Conservation (phyloP, 257 asterid species). For the Gentiana macrophylla region DNA sequence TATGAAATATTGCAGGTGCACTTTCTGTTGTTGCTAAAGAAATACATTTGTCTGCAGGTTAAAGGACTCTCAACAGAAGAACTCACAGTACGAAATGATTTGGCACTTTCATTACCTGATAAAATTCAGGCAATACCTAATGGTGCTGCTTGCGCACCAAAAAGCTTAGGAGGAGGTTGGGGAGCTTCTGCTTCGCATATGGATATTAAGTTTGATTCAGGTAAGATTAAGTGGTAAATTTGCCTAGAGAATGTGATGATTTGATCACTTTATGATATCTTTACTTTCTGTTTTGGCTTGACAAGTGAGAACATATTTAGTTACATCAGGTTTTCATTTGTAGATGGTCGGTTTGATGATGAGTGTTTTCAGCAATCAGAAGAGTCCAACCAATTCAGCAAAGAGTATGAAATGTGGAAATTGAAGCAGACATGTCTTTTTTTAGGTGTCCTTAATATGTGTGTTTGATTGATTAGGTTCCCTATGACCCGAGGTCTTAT, state of each 20-base stretch:
- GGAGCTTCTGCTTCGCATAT: constrained; percentile 80
- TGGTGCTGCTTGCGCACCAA: constrained; percentile 83
- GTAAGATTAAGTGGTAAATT: constrained; percentile 25
- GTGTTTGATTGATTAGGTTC: neutral
- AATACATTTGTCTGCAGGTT: constrained; percentile 34
- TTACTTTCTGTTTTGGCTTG: neutral
- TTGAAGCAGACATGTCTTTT: constrained; percentile 70
- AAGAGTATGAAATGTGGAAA: constrained; percentile 97
- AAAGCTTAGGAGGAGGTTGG: constrained; percentile 88
- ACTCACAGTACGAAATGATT: constrained; percentile 77
- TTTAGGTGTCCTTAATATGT: neutral
- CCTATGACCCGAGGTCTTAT: constrained; percentile 3
- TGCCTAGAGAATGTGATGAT: neutral
- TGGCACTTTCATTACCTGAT: constrained; percentile 85
- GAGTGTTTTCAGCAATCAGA: constrained; percentile 93
- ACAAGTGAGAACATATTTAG: constrained; percentile 1
- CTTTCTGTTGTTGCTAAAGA: no score
- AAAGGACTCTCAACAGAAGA: constrained; percentile 89
- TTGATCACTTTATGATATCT: neutral
- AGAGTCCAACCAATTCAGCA: constrained; percentile 81
- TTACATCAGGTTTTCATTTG: constrained; percentile 18
- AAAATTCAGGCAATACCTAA: constrained; percentile 92
- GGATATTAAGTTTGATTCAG: constrained; percentile 93
- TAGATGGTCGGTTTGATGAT: constrained; percentile 81
- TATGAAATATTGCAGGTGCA: no score